Evolutionary conservation across 169 alveolate species (phyloP).

Genomic region (Plasmodium vivax): DNA sequence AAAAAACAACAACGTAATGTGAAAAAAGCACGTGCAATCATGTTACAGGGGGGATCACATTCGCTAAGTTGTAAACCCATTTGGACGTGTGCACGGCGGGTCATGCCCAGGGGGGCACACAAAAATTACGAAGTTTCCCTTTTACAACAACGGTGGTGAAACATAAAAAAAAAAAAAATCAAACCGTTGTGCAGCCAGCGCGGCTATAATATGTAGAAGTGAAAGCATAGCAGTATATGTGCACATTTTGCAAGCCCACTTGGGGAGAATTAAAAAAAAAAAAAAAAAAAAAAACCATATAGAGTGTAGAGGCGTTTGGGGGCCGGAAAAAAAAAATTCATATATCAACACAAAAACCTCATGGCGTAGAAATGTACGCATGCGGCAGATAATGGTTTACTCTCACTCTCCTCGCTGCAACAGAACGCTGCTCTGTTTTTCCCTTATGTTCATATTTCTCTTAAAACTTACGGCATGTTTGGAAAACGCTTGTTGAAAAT

Average conservation of each 20-base stretch:
- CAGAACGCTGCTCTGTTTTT: not conserved
- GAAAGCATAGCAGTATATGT: not conserved
- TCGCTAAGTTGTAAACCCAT: not conserved
- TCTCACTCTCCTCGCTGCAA: not conserved
- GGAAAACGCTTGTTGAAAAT: not conserved
- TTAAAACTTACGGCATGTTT: conserved; percentile 21
- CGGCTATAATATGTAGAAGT: not conserved
- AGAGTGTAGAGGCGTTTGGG: not conserved
- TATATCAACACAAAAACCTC: not conserved
- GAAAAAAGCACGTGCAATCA: not conserved
- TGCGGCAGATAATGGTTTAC: not conserved
- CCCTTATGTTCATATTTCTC: conserved; percentile 1
- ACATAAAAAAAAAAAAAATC: not conserved
- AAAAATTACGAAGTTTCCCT: not conserved
- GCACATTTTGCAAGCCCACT: not conserved
- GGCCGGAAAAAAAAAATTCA: not conserved
- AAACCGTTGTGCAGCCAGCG: not conserved
- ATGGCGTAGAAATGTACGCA: not conserved
- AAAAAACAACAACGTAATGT: not conserved
- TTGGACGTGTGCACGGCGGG: not conserved
- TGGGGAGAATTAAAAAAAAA: not conserved
- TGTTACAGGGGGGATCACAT: not conserved
- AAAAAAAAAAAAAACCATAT: not conserved
- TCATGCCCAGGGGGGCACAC: not conserved
- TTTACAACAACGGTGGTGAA: not conserved